Base-by-base conservation (phyloP, 495 filamentous ascomycete species). In the Chaetomidium leptoderma region DNA sequence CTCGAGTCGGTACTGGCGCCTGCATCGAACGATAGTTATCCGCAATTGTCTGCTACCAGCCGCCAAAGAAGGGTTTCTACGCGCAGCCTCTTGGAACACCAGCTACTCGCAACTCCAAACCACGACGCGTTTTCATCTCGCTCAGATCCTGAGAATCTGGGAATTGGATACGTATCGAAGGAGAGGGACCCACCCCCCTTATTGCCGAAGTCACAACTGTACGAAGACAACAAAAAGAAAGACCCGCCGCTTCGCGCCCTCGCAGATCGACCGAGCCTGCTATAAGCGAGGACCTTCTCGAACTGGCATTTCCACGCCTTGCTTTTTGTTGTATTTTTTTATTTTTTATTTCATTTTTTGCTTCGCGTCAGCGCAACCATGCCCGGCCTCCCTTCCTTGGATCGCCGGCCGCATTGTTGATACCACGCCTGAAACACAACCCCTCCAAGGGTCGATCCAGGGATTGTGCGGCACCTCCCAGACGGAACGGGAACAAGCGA, bases 371-470 rank as follows among this genome's bases (percentile, higher is more conserved):
- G 53, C 53, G 55, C 53, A 46, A 46, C 62, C 55, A 68, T 69
- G 60, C 66, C 57, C 66, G 60, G 53, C 53, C 52, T 55, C 58
- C 37, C 58, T 46, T 42, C 49, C 50, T 53, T 57, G 48, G 51
- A 50, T 27, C 56, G 46, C 44, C 54, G 39, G 23, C 62, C 62
- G 66, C 70, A 70, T 70, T 72, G 66, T 68, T 72, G 68, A 72
- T 71, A 69, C 66, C 42, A 57, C 64, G 53, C 58, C 68, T 69
- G 70, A 72, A 71, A 72, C 68, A 63, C 53, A 37, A 35, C 63
- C 57, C 64, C 55, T 53, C 55, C 61, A 57, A 47, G 48, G 43
- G 48, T 57, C 44, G 46, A 63, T 56, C 63, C 60, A 59, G 58
- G 52, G 37, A 43, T 55, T 48, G 50, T 58, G 53, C 53, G 55